phyloP scores from a whole-genome alignment of 768 basidiomycete species.

The Amanita polypyramis region DNA sequence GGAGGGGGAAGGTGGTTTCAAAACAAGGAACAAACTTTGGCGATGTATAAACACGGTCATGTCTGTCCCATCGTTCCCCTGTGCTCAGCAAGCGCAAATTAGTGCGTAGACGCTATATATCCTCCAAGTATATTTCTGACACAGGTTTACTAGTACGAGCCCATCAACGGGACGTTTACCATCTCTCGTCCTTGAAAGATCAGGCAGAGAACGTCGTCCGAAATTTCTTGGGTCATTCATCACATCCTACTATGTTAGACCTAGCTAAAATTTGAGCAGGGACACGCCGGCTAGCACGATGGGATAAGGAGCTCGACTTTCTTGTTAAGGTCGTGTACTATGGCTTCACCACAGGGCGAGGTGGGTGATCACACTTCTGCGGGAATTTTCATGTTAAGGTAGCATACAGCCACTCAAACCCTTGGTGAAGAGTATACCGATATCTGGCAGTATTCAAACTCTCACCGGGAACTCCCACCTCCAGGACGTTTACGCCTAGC shows the following conservation, averaged over 20 bases:
- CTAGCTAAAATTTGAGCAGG: conserved; percentile 31
- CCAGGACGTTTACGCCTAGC: conserved; percentile 33
- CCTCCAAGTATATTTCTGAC: conserved; percentile 3
- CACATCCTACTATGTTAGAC: not conserved
- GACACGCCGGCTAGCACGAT: conserved; percentile 67
- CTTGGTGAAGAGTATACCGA: conserved; percentile 90
- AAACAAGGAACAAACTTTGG: conserved; percentile 11
- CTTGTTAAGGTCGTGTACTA: conserved; percentile 60
- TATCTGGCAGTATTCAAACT: conserved; percentile 60
- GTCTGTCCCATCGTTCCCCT: conserved; percentile 45
- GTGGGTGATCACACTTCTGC: conserved; percentile 26
- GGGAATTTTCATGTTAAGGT: not conserved
- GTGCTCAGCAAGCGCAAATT: conserved; percentile 78
- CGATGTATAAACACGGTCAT: conserved; percentile 9
- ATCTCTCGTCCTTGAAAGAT: conserved; percentile 64
- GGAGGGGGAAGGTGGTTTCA: not conserved
- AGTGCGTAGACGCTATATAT: conserved; percentile 36
- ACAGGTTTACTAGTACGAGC: conserved; percentile 52
- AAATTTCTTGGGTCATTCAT: conserved; percentile 59
- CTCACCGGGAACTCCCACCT: conserved; percentile 28
- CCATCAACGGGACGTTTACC: conserved; percentile 74
- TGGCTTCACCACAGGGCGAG: conserved; percentile 64
- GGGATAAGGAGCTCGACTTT: conserved; percentile 76
- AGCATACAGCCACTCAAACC: conserved; percentile 60
- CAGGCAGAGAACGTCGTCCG: conserved; percentile 67